phyloP scores from a whole-genome alignment of 208 protist species.

The Crithidia thermophila region DNA sequence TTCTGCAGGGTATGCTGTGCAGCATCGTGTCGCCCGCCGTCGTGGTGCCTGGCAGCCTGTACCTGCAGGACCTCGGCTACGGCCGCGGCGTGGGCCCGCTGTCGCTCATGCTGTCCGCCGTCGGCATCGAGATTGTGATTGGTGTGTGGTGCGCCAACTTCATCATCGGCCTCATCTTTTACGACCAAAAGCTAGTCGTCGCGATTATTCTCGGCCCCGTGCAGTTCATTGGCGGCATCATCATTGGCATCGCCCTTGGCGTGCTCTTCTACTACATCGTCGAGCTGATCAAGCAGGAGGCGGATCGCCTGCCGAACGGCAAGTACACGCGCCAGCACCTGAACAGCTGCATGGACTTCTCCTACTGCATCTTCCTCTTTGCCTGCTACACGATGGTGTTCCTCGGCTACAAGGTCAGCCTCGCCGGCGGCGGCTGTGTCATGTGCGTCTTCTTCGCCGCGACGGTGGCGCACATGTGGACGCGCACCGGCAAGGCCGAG shows the following conservation, averaged over 20 bases:
- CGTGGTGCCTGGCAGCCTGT: conserved; percentile 72
- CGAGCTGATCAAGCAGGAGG: conserved; percentile 76
- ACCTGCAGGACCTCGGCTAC: conserved; percentile 78
- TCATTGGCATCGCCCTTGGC: conserved; percentile 64
- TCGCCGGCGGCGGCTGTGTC: conserved; percentile 71
- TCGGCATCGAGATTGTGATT: conserved; percentile 74
- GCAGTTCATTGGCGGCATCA: conserved; percentile 68
- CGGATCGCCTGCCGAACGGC: conserved; percentile 65
- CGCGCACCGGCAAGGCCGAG: conserved; percentile 41
- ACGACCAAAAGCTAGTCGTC: conserved; percentile 50
- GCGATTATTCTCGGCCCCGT: conserved; percentile 67
- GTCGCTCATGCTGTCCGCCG: conserved; percentile 73
- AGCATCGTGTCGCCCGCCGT: conserved; percentile 77
- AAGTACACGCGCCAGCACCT: conserved; percentile 67
- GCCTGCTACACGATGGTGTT: conserved; percentile 68
- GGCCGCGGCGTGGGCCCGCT: conserved; percentile 56
- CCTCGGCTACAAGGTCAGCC: conserved; percentile 56
- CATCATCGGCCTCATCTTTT: conserved; percentile 76
- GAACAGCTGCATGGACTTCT: conserved; percentile 54
- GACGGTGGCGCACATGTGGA: conserved; percentile 77
- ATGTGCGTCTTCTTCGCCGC: conserved; percentile 77
- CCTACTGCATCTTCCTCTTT: conserved; percentile 56
- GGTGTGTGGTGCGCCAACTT: conserved; percentile 84
- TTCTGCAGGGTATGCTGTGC: conserved; percentile 80
- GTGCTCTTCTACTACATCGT: conserved; percentile 71